Base-by-base conservation (phyloP, 257 asterid genomes). In the Fraxinus anomala region DNA sequence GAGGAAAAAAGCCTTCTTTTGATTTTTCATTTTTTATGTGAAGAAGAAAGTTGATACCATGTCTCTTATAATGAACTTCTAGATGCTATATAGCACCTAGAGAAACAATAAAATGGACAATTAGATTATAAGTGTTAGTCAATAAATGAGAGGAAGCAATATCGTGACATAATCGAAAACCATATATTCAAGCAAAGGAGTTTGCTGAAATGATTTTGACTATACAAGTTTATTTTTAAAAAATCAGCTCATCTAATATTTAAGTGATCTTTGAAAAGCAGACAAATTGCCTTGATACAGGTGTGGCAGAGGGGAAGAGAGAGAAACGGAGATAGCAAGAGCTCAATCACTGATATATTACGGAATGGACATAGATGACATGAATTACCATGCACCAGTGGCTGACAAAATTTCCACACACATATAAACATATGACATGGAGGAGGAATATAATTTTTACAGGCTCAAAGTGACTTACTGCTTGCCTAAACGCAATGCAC, bases 401-500 rank as follows among this genome's bases (percentile, higher is more conserved):
- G 67, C 67, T 21, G 31, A 59, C 67, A 21, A 59, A n/a, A 59
- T 59, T 59, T 21, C n/a, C 67, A 59, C 28, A 59, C 10, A 40
- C 71, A 69, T 59, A 68, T 39, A 39, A 63, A 31, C 19, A 28
- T 23, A 13, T 37, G 61, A 63, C 61, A 65, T 8, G 61, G 21
- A 70, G 0, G 14, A 67, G 79, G 65, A 72, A 34, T 79, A 59
- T 23, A 70, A 73, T 28, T 8, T 31, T 59, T 37, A 69, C 37
- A 65, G 81, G 23, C 68, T 75, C 36, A 68, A 44, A 59, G 37
- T 73, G 36, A 89, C 99, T 95, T 90, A 95, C 97, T 73, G 91
- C 89, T 92, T 95, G 99, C 85, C 94, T 90, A 83, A 95, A 93
- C 73, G 99, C 99, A 8, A 90, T 82, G 93, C 98, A 95, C 77